Evolutionary conservation across 2,329 filamentous ascomycete species (phyloP).

Genomic region (Aspergillus felis): DNA sequence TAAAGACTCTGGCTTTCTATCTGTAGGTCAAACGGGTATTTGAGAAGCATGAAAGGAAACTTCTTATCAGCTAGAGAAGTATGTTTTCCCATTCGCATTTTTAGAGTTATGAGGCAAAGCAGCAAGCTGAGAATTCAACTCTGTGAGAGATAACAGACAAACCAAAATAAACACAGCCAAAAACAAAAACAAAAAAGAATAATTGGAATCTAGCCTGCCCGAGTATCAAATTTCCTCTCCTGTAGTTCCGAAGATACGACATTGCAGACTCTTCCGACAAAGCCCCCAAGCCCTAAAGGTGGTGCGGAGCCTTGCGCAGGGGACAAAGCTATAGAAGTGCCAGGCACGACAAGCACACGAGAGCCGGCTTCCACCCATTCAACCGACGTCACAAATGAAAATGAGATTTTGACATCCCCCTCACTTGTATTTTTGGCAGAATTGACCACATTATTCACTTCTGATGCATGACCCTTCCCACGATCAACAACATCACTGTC

Average conservation of each 20-base stretch:
- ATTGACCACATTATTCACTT: slow-evolving; percentile 27
- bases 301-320: slow-evolving; percentile 46
- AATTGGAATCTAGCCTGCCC: background rate
- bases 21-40: too few species aligned
- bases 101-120: background rate
- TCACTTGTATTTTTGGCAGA: slow-evolving; percentile 16
- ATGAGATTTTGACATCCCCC: slow-evolving; percentile 45
- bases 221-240: background rate
- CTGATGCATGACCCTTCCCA: slow-evolving; percentile 11
- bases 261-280: slow-evolving; percentile 50
- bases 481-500: slow-evolving; percentile 32
- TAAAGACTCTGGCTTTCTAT: too few species aligned
- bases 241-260: slow-evolving; percentile 47
- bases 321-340: slow-evolving; percentile 47
- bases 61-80: too few species aligned
- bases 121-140: background rate
- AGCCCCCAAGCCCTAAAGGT: slow-evolving; percentile 55
- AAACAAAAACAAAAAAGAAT: background rate
- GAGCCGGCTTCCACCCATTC: slow-evolving; percentile 57
- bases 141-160: background rate
- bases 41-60: too few species aligned
- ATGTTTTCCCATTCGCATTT: too few species aligned
- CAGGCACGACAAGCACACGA: slow-evolving; percentile 58
- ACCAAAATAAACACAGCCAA: background rate
- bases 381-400: slow-evolving; percentile 54